phyloP scores from a whole-genome alignment of 1,139 yeast species.

The Hansenula sp. region DNA sequence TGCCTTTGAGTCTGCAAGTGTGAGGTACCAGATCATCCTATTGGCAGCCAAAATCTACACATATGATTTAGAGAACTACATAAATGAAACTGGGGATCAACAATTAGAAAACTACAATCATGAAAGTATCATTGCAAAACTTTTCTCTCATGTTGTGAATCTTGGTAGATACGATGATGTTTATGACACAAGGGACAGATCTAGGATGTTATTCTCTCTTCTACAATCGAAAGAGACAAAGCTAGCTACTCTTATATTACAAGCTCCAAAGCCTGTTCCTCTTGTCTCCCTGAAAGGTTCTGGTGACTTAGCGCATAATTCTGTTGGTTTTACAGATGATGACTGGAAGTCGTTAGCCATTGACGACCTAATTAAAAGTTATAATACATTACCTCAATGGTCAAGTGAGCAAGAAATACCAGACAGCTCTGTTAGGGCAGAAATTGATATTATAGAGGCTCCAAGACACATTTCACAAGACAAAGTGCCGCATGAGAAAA shows the following conservation, averaged over 20 bases:
- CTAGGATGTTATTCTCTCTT: slow-evolving; percentile 63
- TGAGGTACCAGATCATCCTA: slow-evolving; percentile 67
- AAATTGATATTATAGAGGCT: slow-evolving; percentile 13
- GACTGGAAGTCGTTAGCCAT: slow-evolving; percentile 34
- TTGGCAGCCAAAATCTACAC: slow-evolving; percentile 73
- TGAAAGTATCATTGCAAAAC: slow-evolving; percentile 41
- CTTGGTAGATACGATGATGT: slow-evolving; percentile 71
- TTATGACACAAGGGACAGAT: slow-evolving; percentile 81
- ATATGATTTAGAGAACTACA: slow-evolving; percentile 39
- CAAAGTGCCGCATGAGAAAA: slow-evolving; percentile 15
- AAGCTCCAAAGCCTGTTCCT: slow-evolving; percentile 77
- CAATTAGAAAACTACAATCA: slow-evolving; percentile 26
- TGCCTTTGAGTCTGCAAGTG: slow-evolving; percentile 48
- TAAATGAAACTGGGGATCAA: slow-evolving; percentile 24
- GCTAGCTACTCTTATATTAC: slow-evolving; percentile 72
- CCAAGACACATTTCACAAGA: slow-evolving; percentile 13
- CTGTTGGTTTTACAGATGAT: slow-evolving; percentile 24
- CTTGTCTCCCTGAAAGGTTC: slow-evolving; percentile 21
- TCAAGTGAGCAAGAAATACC: slow-evolving; percentile 8
- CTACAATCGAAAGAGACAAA: slow-evolving; percentile 37
- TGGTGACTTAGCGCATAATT: slow-evolving; percentile 32
- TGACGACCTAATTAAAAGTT: slow-evolving; percentile 28
- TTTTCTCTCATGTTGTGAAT: slow-evolving; percentile 60
- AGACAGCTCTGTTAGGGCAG: slow-evolving; percentile 14
- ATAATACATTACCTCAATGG: slow-evolving; percentile 20